These are phyloP conservation scores for Aeschynomene evenia DNA, from an alignment of 306 rosid genomes.

Conservation along the genomic window DNA sequence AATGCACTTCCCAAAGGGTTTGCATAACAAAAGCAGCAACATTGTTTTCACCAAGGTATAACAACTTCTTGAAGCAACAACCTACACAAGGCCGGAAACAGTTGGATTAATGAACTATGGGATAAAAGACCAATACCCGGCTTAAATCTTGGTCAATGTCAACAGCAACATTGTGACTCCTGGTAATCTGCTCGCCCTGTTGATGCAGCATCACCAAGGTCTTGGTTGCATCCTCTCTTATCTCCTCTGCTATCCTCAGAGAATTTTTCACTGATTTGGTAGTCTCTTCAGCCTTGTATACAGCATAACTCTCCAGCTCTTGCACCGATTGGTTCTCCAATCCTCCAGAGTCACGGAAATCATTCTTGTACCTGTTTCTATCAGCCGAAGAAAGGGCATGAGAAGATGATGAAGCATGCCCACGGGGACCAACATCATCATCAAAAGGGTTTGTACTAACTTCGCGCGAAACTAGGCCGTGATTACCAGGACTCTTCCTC, in stretches of 20 bases:
- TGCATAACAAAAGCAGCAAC: slow-evolving; percentile 17
- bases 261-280: slow-evolving; percentile 66
- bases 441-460: slow-evolving; percentile 67
- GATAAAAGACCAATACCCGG: slow-evolving; percentile 56
- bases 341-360: slow-evolving; percentile 79
- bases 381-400: slow-evolving; percentile 35
- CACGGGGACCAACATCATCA: slow-evolving; percentile 46
- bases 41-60: background rate
- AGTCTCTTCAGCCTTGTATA: slow-evolving; percentile 86
- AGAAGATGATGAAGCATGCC: slow-evolving; percentile 41
- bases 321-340: slow-evolving; percentile 76
- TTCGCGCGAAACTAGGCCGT: slow-evolving; percentile 32
- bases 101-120: background rate
- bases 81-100: background rate
- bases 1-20: background rate
- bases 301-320: slow-evolving; percentile 80
- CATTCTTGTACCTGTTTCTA: slow-evolving; percentile 64
- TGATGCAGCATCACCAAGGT: slow-evolving; percentile 77
- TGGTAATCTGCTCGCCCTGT: slow-evolving; percentile 91
- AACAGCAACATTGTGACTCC: slow-evolving; percentile 78
- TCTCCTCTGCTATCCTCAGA: slow-evolving; percentile 80
- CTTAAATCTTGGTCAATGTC: slow-evolving; percentile 84
- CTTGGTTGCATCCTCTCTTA: slow-evolving; percentile 80
- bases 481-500: slow-evolving; percentile 42
- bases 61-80: background rate